A percentile compares a stretch with the other conserved stretches of the same genome.
Evolutionary conservation across 768 basidiomycete genomes (phyloP).

Genomic region (Phanerochaete carnosa): DNA sequence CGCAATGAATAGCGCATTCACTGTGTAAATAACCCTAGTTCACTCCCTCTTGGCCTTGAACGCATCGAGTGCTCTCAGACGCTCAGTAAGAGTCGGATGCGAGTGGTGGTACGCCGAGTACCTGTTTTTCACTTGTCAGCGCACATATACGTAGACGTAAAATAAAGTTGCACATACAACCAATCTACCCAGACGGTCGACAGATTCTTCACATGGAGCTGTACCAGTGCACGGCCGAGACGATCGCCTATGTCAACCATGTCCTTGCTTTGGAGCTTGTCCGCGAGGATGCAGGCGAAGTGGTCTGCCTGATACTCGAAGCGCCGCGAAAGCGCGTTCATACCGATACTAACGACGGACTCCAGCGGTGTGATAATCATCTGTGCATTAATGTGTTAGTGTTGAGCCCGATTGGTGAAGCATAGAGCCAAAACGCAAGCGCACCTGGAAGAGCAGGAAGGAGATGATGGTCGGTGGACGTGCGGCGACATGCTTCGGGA

Average conservation of each 20-base stretch:
- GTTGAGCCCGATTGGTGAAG: background rate
- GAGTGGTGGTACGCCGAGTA: slow-evolving; percentile 97
- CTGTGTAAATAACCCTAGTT: background rate
- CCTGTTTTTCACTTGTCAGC: slow-evolving; percentile 31
- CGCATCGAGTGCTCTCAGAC: slow-evolving; percentile 73
- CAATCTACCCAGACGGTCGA: slow-evolving; percentile 94
- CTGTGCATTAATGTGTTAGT: slow-evolving; percentile 29
- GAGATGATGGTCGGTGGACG: slow-evolving; percentile 79
- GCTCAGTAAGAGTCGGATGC: slow-evolving; percentile 91
- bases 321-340: slow-evolving; percentile 80
- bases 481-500: slow-evolving; percentile 59
- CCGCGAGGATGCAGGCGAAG: slow-evolving; percentile 75
- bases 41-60: slow-evolving; percentile 25
- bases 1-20: background rate
- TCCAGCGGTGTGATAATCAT: slow-evolving; percentile 83
- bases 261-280: slow-evolving; percentile 41
- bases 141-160: slow-evolving; percentile 3
- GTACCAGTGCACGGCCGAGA: slow-evolving; percentile 77
- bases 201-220: slow-evolving; percentile 89
- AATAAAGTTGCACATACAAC: slow-evolving; percentile 56
- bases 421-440: background rate
- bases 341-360: slow-evolving; percentile 62
- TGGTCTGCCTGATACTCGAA: slow-evolving; percentile 94
- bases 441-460: slow-evolving; percentile 80
- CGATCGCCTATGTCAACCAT: slow-evolving; percentile 87